phyloP scores from a whole-genome alignment of 1,284 basidiomycete species.

The Testicularia cyperi region DNA sequence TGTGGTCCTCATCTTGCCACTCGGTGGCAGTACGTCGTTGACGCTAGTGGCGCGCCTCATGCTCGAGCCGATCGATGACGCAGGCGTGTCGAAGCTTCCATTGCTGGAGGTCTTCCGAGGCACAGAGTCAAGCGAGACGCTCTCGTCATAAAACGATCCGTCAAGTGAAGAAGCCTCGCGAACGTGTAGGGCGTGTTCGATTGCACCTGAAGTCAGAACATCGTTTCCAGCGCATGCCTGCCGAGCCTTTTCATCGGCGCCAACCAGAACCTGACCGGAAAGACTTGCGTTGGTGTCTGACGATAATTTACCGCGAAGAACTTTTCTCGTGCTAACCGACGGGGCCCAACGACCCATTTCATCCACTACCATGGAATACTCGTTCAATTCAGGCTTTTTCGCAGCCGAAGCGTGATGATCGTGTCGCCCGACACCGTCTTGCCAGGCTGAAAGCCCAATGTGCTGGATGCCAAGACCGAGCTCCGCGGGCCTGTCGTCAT shows the following conservation, averaged over 20 bases:
- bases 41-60: too few species aligned
- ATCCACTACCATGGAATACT: slow-evolving; percentile 4
- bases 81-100: slow-evolving; percentile 1
- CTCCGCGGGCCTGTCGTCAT: background rate
- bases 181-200: too few species aligned
- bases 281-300: too few species aligned
- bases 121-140: background rate
- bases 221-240: too few species aligned
- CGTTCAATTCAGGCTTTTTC: background rate
- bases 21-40: too few species aligned
- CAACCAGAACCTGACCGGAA: too few species aligned
- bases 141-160: slow-evolving; percentile 9
- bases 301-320: background rate
- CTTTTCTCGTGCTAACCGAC: background rate
- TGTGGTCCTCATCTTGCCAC: background rate
- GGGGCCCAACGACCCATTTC: slow-evolving; percentile 20
- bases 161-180: slow-evolving; percentile 2
- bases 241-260: too few species aligned
- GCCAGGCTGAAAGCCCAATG: background rate
- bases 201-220: too few species aligned
- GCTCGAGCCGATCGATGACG: slow-evolving; percentile 15
- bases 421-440: background rate
- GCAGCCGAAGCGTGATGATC: too few species aligned
- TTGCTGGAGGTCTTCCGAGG: background rate
- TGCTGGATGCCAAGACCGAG: slow-evolving; percentile 7